Percentiles rank a stretch among this genome's conserved stretches.
These are phyloP conservation scores for Rehmannia glutinosa DNA, from an alignment of 257 asterid species.

Conservation along the genomic window DNA sequence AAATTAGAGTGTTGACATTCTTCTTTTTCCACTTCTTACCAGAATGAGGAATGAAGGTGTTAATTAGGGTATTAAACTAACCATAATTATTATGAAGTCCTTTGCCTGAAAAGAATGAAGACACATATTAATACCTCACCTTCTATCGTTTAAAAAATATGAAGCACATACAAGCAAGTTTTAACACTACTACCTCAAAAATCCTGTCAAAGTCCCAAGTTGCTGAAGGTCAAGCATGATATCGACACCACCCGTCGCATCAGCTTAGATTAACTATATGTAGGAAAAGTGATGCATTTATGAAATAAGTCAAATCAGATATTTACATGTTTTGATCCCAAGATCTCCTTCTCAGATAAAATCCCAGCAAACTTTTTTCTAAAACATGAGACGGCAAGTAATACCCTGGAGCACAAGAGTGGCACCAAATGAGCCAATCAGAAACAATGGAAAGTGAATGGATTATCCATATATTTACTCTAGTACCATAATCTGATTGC, in stretches of 20 bases:
- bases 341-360: constrained; percentile 59
- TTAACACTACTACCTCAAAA: constrained; percentile 53
- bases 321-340: constrained; percentile 82
- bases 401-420: constrained; percentile 58
- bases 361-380: constrained; percentile 62
- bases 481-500: constrained; percentile 80
- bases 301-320: constrained; percentile 11
- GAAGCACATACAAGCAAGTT: constrained; percentile 14
- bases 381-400: constrained; percentile 59
- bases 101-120: constrained; percentile 60
- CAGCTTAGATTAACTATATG: constrained; percentile 37
- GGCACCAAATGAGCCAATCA: constrained; percentile 10
- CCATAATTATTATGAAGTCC: constrained; percentile 49
- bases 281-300: background rate
- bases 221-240: constrained; percentile 50
- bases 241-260: constrained; percentile 86
- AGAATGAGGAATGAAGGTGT: too few species aligned
- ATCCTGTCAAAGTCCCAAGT: constrained; percentile 45
- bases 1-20: too few species aligned
- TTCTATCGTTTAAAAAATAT: background rate
- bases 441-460: background rate
- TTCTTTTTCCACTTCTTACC: too few species aligned
- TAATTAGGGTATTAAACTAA: too few species aligned
- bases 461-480: background rate
- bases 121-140: background rate